Conservation (phyloP, 1,139 yeast species). For the Komagataea norvegica region DNA sequence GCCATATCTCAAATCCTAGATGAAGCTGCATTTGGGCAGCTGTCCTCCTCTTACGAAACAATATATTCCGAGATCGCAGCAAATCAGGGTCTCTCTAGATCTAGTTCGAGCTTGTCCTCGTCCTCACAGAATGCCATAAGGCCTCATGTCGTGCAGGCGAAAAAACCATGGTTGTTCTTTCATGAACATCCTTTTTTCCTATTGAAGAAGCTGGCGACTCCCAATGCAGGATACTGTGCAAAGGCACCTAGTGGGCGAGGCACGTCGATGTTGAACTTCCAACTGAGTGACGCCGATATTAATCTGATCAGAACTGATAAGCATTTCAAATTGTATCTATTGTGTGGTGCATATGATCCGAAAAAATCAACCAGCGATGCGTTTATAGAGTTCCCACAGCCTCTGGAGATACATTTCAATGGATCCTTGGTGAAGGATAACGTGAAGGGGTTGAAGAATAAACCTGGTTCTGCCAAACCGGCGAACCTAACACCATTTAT, state of each 20-base stretch:
- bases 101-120: slow-evolving; percentile 7
- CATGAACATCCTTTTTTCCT: slow-evolving; percentile 49
- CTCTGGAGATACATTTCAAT: slow-evolving; percentile 53
- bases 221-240: slow-evolving; percentile 40
- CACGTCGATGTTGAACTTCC: slow-evolving; percentile 36
- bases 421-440: slow-evolving; percentile 41
- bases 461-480: slow-evolving; percentile 61
- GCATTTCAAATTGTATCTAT: slow-evolving; percentile 36
- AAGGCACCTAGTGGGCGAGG: slow-evolving; percentile 40
- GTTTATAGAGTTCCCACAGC: slow-evolving; percentile 51
- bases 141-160: slow-evolving; percentile 4
- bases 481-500: slow-evolving; percentile 52
- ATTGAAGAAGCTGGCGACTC: slow-evolving; percentile 40
- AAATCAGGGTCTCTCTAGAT: slow-evolving; percentile 1
- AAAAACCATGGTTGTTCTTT: slow-evolving; percentile 41
- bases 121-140: slow-evolving; percentile 8
- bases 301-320: slow-evolving; percentile 28
- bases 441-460: slow-evolving; percentile 57
- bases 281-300: slow-evolving; percentile 38
- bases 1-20: slow-evolving; percentile 42
- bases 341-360: slow-evolving; percentile 42
- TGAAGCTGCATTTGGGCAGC: slow-evolving; percentile 31
- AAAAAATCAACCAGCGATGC: slow-evolving; percentile 33
- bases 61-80: slow-evolving; percentile 8
- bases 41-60: slow-evolving; percentile 9